Evolutionary conservation across 176 grass and related monocot genomes (phyloP).

Genomic region (Rhynchospora pubera): DNA sequence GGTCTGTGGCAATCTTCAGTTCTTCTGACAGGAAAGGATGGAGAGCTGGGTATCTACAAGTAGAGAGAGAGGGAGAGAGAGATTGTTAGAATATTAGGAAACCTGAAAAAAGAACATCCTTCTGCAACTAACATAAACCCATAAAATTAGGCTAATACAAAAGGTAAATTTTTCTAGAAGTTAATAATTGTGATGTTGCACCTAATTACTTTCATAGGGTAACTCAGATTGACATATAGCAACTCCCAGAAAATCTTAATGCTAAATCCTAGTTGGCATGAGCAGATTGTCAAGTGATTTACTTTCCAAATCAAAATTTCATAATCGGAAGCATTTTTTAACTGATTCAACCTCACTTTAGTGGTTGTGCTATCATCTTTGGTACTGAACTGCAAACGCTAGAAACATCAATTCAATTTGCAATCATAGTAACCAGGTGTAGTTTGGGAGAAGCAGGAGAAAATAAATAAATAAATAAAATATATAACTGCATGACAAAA

Average conservation of each 20-base stretch:
- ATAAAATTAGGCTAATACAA: not conserved
- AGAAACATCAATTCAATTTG: not conserved
- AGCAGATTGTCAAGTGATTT: not conserved
- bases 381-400: not conserved
- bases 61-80: constrained; percentile 23
- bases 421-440: not conserved
- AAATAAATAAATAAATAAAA: not conserved
- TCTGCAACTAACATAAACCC: not conserved
- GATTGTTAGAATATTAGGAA: not conserved
- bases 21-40: constrained; percentile 82
- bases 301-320: not conserved
- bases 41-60: constrained; percentile 75
- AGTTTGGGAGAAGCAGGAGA: not conserved
- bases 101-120: not conserved
- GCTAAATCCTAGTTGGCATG: not conserved
- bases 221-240: not conserved
- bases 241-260: not conserved
- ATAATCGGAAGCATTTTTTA: not conserved
- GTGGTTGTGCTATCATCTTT: not conserved
- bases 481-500: not conserved
- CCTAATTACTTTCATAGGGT: not conserved
- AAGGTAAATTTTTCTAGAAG: not conserved
- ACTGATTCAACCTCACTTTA: not conserved
- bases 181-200: not conserved
- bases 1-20: constrained; percentile 59